These are phyloP conservation scores for Russula virescens DNA, from an alignment of 768 basidiomycete species.

Conservation along the genomic window DNA sequence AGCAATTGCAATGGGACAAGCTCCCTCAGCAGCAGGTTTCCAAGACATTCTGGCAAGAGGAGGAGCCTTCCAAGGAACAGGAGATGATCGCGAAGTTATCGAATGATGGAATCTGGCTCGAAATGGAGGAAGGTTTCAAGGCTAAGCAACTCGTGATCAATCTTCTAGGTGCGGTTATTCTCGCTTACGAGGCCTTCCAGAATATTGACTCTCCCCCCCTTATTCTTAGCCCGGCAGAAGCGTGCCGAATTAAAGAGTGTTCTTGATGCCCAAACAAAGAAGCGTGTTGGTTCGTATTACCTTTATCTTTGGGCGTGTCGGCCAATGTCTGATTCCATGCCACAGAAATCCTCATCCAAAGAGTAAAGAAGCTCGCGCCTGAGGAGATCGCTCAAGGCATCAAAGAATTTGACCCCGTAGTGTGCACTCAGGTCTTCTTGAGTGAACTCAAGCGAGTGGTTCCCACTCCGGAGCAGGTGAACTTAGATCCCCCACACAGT, in stretches of 20 bases:
- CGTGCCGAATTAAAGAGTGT: conserved; percentile 89
- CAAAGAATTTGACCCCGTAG: conserved; percentile 76
- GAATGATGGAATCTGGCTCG: conserved; percentile 81
- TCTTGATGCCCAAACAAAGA: conserved; percentile 85
- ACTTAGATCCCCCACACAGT: conserved; percentile 8
- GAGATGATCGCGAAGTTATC: conserved; percentile 81
- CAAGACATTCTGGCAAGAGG: conserved; percentile 82
- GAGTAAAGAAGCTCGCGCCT: conserved; percentile 74
- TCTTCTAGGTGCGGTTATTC: conserved; percentile 57
- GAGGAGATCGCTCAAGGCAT: conserved; percentile 84
- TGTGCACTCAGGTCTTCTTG: conserved; percentile 86
- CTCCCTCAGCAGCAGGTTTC: conserved; percentile 81
- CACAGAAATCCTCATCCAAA: conserved; percentile 87
- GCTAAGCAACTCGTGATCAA: conserved; percentile 92
- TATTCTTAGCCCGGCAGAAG: conserved; percentile 61
- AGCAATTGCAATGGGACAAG: conserved; percentile 98
- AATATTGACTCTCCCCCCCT: background rate
- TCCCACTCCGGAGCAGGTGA: conserved; percentile 86
- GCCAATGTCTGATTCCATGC: background rate
- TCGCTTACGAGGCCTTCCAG: background rate
- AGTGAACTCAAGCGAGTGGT: conserved; percentile 83
- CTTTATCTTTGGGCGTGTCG: background rate
- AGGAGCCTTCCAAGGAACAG: conserved; percentile 60
- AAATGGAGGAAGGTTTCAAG: conserved; percentile 98
- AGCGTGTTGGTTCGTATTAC: conserved; percentile 74